Base-by-base conservation (phyloP, 352 stramenopile species). In the Phytopythium cucurbitacearum region DNA sequence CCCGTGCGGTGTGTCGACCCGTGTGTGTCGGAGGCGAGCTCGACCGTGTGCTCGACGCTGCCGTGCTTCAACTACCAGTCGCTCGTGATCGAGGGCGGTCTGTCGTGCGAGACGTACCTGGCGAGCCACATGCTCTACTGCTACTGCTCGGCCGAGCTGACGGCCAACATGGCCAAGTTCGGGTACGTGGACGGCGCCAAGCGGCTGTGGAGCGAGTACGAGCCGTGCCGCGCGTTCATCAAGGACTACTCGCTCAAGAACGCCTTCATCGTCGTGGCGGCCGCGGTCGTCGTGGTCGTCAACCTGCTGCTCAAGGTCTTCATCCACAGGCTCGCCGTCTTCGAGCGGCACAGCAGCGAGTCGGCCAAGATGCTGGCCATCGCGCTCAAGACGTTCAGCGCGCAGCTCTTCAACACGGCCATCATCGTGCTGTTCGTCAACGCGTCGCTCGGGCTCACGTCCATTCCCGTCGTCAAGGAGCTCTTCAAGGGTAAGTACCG, bases 341-440 rank as follows among this genome's bases (percentile, higher is more conserved):
- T 93, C 44, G 85, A 95, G 53, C 56, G 65, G 0, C 85, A 94
- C 50, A 80, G 77, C n/a, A 93, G 81, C 41, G 83, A 94, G 59
- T 94, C 85, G 0, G 62, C 76, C 16, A 92, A 93, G 63, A 80
- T 84, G 10, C 77, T 76, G 0, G 77, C 77, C 0, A 72, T 93
- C 38, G 75, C 77, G 4, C 36, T 90, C 40, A 95, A 94, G 55
- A 86, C 93, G 67, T 91, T 93, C 33, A 53, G 56, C 12, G 74
- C 85, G 3, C 83, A 94, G 55, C 92, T 93, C 28, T 60, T 95
- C 13, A 95, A 91, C 63, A 95, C 85, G 0, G 80, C 80, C 2
- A 65, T 95, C 16, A 89, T 94, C 42, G 80, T 95, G 21, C 55
- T 95, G 0, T 33, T 93, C 5, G 79, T 95, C 7, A 95, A 95